A percentile compares a stretch with the other conserved stretches of the same genome.
Conservation (phyloP, 2,329 filamentous ascomycete genomes). For the Seiridium unicorne region DNA sequence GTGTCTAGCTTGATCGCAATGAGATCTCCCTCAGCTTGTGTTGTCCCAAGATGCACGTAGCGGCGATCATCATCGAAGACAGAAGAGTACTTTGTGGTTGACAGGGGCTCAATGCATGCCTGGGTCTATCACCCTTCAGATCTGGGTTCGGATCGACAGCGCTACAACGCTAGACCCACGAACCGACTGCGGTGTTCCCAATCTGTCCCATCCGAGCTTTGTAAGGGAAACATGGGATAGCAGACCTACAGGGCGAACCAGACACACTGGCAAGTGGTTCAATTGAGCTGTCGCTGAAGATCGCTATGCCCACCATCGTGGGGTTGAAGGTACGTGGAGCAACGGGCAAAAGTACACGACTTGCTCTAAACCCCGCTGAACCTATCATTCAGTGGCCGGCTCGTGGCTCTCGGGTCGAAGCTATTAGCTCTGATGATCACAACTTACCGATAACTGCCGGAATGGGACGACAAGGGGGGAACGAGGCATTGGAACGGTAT, state of each 20-base stretch:
- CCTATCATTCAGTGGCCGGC: not conserved
- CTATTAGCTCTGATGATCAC: constrained; percentile 6
- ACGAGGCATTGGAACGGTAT: too few species aligned
- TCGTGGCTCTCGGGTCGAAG: not conserved
- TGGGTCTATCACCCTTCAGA: not conserved
- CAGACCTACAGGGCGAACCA: too few species aligned
- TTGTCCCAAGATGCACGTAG: constrained; percentile 2
- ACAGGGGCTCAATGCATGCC: not conserved
- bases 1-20: too few species aligned
- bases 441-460: not conserved
- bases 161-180: constrained; percentile 3
- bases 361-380: not conserved
- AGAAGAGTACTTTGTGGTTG: not conserved
- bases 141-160: constrained; percentile 8
- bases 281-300: not conserved
- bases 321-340: too few species aligned
- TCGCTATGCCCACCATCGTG: not conserved
- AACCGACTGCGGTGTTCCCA: not conserved
- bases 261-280: too few species aligned
- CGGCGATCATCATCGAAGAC: constrained; percentile 5
- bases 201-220: too few species aligned
- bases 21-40: too few species aligned
- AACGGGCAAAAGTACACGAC: not conserved
- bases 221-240: too few species aligned
- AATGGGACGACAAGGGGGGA: not conserved